Base-by-base conservation (phyloP, 495 filamentous ascomycete genomes). In the Aspergillus biplanus region DNA sequence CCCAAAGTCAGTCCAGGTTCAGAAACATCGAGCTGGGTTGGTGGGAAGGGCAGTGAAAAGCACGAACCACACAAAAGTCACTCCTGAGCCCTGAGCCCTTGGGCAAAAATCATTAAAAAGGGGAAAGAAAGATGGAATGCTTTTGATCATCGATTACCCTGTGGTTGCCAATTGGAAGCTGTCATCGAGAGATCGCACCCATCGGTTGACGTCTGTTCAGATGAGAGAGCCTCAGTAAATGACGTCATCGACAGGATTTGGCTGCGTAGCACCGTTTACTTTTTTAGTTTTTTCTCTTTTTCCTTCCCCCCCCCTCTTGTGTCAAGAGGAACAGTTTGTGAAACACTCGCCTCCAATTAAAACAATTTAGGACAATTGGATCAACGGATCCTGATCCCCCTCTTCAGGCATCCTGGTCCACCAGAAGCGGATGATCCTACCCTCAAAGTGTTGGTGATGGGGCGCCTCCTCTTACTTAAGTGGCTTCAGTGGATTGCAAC, bases 381-480 rank as follows among this genome's bases (percentile, higher is more conserved):
- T 27, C 21, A 27, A 27, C 21, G 21, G 21, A 27, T 27, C 21
- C 21, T 27, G 21, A 27, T 27, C 21, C 21, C 2, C 21, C 21
- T 27, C 21, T 27, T 27, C 21, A 27, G 21, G 7, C 39, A 44
- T 44, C 39, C 39, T 8, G 7, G 39, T 44, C 11, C 39, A 44
- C n/a, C 39, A 44, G 8, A 21, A 18, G 15, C 1, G n/a, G 15
- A 27, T n/a, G 9, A 4, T 50, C 47, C 21, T 21, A 50, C 16
- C 47, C 11, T 50, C 16, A 31, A 31, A 50, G 47, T n/a, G 47
- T 49, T 16, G 8, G 18, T 7, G 47, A 50, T n/a, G 47, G 16
- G 47, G 47, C 9, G 9, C n/a, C 52, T 34, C 52, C 52, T 54
- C 52, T 57, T 57, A 57, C 55, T 37, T 57, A n/a, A 57, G 55